Evolutionary conservation across 495 filamentous ascomycete genomes (phyloP).

Genomic region (Daldinia decipiens): DNA sequence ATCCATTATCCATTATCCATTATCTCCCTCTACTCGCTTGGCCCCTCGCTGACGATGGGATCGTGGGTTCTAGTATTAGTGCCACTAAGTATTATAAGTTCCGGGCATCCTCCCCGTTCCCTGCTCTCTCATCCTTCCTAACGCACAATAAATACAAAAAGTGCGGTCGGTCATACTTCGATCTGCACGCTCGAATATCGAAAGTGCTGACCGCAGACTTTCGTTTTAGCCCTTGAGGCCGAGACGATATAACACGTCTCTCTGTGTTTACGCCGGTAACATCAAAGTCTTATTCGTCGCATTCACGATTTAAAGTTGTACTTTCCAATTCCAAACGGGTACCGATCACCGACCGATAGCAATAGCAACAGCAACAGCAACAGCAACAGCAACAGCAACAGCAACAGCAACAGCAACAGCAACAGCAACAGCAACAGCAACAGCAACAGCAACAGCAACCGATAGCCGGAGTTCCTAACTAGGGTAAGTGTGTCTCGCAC

Average conservation of each 20-base stretch:
- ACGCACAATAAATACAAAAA: constrained; percentile 26
- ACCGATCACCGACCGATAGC: constrained; percentile 3
- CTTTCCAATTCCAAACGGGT: constrained; percentile 2
- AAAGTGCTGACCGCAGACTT: constrained; percentile 26
- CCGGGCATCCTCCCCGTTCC: constrained; percentile 36
- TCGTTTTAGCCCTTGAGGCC: constrained; percentile 44
- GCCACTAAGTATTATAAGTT: constrained; percentile 41
- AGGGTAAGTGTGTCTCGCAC: constrained; percentile 1
- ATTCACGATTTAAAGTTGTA: constrained; percentile 9
- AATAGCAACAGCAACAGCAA: too few species aligned
- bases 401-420: too few species aligned
- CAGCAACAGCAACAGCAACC: too few species aligned
- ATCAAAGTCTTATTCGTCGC: background rate
- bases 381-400: too few species aligned
- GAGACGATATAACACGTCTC: constrained; percentile 23
- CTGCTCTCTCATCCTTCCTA: constrained; percentile 23
- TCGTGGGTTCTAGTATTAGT: constrained; percentile 37
- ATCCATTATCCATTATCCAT: background rate
- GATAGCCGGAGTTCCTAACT: background rate
- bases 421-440: too few species aligned
- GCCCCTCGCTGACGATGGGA: constrained; percentile 43
- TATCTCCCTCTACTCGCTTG: constrained; percentile 2
- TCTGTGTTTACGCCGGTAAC: background rate
- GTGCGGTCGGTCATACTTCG: constrained; percentile 31
- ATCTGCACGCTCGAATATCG: constrained; percentile 19